Percentiles rank a stretch among this genome's conserved stretches.
Conservation (phyloP, 805 yeast species). For the Ogataea trehaloabstinens region DNA sequence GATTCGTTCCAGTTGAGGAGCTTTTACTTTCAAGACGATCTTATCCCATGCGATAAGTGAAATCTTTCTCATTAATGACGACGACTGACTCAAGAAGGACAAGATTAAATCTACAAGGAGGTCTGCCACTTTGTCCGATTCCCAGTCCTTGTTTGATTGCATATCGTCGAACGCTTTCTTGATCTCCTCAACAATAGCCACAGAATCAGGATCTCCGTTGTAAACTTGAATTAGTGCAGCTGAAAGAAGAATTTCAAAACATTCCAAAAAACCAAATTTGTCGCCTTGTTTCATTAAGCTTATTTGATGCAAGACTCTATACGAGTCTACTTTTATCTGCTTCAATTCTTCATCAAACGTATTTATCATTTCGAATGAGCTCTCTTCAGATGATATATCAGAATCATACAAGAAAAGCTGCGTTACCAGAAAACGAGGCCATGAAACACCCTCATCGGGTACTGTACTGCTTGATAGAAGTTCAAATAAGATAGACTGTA, state of each 20-base stretch:
- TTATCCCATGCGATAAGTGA: slow-evolving; percentile 49
- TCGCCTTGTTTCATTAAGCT: slow-evolving; percentile 33
- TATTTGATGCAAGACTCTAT: slow-evolving; percentile 46
- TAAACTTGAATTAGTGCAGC: slow-evolving; percentile 76
- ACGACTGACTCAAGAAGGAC: slow-evolving; percentile 55
- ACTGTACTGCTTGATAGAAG: slow-evolving; percentile 16
- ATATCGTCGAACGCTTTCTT: slow-evolving; percentile 54
- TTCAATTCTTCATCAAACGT: slow-evolving; percentile 60
- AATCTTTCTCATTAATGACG: slow-evolving; percentile 55
- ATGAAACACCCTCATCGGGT: slow-evolving; percentile 45
- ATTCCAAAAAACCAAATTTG: slow-evolving; percentile 36
- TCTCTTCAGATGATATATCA: slow-evolving; percentile 8
- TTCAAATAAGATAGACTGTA: slow-evolving; percentile 61
- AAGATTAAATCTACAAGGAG: slow-evolving; percentile 49
- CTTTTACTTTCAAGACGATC: slow-evolving; percentile 45
- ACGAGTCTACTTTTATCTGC: slow-evolving; percentile 46
- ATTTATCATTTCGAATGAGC: slow-evolving; percentile 14
- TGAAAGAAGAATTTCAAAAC: slow-evolving; percentile 72
- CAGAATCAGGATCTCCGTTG: slow-evolving; percentile 74
- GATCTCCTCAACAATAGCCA: slow-evolving; percentile 70
- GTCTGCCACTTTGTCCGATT: slow-evolving; percentile 34
- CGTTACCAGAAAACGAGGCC: slow-evolving; percentile 58
- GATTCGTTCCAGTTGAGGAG: slow-evolving; percentile 45
- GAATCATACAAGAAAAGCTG: slow-evolving; percentile 13
- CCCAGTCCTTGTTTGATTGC: slow-evolving; percentile 31